A percentile compares a stretch with the other conserved stretches of the same genome.
Evolutionary conservation across 75 land plant species (phyloP).

Genomic region (Selaginella tamariscina): DNA sequence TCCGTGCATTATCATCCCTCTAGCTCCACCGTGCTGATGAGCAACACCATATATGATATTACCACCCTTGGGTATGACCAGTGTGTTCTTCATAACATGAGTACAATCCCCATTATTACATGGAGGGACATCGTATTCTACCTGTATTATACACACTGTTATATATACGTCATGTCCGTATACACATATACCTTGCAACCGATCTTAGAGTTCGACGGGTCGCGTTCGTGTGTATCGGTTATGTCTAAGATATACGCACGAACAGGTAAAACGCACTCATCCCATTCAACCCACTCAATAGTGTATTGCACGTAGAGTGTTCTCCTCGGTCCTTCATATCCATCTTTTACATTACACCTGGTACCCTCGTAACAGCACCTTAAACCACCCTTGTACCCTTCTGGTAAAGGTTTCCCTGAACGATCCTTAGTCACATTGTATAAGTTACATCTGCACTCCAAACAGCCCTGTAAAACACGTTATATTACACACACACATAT

Average conservation of each 20-base stretch:
- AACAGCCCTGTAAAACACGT: too few species aligned
- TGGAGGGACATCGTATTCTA: slow-evolving; percentile 48
- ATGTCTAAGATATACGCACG: slow-evolving; percentile 56
- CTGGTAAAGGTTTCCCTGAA: slow-evolving; percentile 29
- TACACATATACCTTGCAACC: slow-evolving; percentile 28
- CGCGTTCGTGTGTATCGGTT: slow-evolving; percentile 34
- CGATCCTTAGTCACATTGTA: slow-evolving; percentile 57
- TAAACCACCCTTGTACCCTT: slow-evolving; percentile 59
- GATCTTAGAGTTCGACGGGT: too few species aligned
- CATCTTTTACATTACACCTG: slow-evolving; percentile 44
- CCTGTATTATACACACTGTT: slow-evolving; percentile 13
- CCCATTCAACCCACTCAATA: slow-evolving; percentile 59
- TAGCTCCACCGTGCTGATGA: slow-evolving; percentile 62
- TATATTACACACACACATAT: too few species aligned
- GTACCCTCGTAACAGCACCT: slow-evolving; percentile 62
- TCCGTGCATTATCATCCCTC: slow-evolving; percentile 11
- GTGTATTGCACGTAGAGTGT: slow-evolving; percentile 64
- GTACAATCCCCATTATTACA: slow-evolving; percentile 39
- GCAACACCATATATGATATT: slow-evolving; percentile 65
- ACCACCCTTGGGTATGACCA: slow-evolving; percentile 52
- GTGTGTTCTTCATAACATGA: slow-evolving; percentile 24
- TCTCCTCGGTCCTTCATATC: slow-evolving; percentile 32
- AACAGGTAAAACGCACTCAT: slow-evolving; percentile 46
- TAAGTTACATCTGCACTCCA: slow-evolving; percentile 41
- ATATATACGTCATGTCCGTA: background rate